Percentiles rank a stretch among this genome's conserved stretches.
Evolutionary conservation across 306 rosid species (phyloP).

Genomic region (Ochetophila trinervis): DNA sequence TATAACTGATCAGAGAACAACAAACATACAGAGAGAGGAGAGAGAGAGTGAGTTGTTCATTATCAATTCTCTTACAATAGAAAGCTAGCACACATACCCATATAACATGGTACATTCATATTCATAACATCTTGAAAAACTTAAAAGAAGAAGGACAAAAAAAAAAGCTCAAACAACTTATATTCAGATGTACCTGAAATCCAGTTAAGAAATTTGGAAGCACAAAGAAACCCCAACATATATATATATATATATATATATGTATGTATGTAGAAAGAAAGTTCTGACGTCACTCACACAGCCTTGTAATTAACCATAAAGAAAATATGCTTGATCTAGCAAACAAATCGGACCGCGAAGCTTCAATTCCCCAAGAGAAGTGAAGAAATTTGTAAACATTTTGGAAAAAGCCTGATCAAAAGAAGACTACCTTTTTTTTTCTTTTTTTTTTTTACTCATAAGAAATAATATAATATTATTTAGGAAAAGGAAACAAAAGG

Average conservation of each 20-base stretch:
- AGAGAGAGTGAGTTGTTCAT: too few species aligned
- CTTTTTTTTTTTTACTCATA: too few species aligned
- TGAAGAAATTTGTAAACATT: constrained; percentile 34
- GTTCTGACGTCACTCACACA: not conserved
- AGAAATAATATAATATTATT: too few species aligned
- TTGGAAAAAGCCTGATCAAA: constrained; percentile 13
- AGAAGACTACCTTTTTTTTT: constrained; percentile 16
- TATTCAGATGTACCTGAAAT: too few species aligned
- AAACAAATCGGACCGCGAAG: constrained; percentile 68
- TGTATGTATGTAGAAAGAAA: not conserved
- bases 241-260: not conserved
- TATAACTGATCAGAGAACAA: too few species aligned
- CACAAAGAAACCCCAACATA: not conserved
- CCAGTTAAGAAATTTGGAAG: not conserved
- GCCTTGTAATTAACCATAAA: not conserved
- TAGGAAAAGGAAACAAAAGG: not conserved
- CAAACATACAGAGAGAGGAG: too few species aligned
- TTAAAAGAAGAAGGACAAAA: too few species aligned
- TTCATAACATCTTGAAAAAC: too few species aligned
- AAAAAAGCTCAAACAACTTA: too few species aligned
- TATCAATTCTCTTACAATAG: too few species aligned
- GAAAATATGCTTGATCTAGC: constrained; percentile 40
- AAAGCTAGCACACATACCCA: too few species aligned
- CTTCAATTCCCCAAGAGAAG: constrained; percentile 81
- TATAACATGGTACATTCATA: too few species aligned